Base-by-base conservation (phyloP, 2,329 filamentous ascomycete species). In the Pseudodiploospora longispora region DNA sequence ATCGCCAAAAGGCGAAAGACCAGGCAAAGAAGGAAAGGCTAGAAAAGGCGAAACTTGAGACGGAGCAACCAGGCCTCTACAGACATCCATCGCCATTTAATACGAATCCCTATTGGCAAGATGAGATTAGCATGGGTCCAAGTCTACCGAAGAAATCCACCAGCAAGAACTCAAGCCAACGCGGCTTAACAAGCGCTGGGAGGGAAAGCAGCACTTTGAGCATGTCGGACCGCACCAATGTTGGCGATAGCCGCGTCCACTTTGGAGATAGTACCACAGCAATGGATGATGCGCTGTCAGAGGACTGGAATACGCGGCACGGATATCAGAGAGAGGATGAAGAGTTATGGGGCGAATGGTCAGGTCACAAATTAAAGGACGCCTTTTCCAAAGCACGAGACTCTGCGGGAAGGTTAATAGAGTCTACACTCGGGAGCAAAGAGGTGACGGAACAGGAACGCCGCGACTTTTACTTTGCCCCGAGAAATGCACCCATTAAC, bases 271-370 rank as follows among this genome's bases (percentile, higher is more conserved):
- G 53, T 46, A 55, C 53, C 34, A 56, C 57, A 6, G 49, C 55
- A 28, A 55, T 58, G 38, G 63, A 62, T n/a, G 62, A 61, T 38
- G 47, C 44, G 12, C 41, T 59, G 4, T 60, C 63, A 7, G 59
- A 62, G 31, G 82, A 82, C 39, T 89, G 85, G 85, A 91, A 93
- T 57, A 74, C 74, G 55, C 82, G 60, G 19, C 59, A 80, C 62
- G 78, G 84, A 49, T 90, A 94, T 61, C 87, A 95, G 62, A 75
- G 89, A 43, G 87, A 93, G 60, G 89, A 95, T 52, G 90, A 96
- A 64, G 82, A 86, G 51, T 72, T 95, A 5, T 94, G 87, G 86
- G 87, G 87, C 12, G 63, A 77, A 29, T 79, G 82, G 55, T 55
- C 63, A 46, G 71, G 76, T 38, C 75, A 81, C 54, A 72, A 75